Percentiles rank a stretch among this genome's conserved stretches.
phyloP scores from a whole-genome alignment of 208 protist genomes.

The Trichomonas gallinae region DNA sequence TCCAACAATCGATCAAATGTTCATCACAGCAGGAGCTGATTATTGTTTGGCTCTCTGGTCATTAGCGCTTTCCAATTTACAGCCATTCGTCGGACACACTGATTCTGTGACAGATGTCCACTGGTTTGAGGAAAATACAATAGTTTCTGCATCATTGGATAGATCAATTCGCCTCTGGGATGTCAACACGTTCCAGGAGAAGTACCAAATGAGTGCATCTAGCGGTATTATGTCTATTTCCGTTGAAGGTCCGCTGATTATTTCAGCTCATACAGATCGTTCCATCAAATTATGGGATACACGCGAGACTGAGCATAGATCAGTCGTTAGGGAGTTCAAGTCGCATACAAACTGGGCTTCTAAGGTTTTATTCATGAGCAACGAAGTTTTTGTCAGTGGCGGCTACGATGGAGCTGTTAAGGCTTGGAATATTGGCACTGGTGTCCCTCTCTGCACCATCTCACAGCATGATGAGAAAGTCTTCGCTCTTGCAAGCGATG shows the following conservation, averaged over 20 bases:
- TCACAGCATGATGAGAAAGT: constrained; percentile 20
- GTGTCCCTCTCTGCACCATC: neutral
- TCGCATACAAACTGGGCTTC: constrained; percentile 14
- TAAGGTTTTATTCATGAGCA: neutral
- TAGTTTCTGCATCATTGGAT: neutral
- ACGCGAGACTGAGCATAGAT: neutral
- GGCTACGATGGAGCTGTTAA: constrained; percentile 19
- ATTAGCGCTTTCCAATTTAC: neutral
- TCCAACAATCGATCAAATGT: neutral
- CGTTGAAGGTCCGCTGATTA: neutral
- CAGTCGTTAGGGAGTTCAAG: neutral
- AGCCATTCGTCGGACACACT: neutral
- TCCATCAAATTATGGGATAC: neutral
- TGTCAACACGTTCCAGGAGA: neutral
- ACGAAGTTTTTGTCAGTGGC: neutral
- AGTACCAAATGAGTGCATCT: neutral
- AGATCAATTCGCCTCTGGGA: neutral
- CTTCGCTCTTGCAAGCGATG: neutral
- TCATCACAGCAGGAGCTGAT: neutral
- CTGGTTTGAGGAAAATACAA: neutral
- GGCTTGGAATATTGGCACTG: constrained; percentile 3
- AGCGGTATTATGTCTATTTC: neutral
- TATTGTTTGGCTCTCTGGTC: neutral
- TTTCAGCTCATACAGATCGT: neutral
- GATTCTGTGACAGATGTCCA: neutral